Evolutionary conservation across 176 grass and related monocot species (phyloP).

Genomic region (Melocanna baccifera): DNA sequence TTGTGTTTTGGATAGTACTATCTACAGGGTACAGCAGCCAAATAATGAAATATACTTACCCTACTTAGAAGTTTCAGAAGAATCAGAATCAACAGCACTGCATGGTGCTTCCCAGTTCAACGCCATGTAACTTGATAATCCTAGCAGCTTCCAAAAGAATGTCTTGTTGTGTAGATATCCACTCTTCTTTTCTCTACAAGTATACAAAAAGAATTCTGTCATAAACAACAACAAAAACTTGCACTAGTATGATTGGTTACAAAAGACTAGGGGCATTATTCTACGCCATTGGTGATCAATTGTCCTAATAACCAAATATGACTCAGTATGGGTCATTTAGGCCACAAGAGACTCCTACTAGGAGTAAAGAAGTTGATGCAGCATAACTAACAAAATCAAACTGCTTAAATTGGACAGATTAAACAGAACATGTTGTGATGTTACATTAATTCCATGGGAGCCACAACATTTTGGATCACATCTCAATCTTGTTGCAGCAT

Average conservation of each 20-base stretch:
- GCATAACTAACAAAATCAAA: neutral
- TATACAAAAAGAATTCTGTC: slow-evolving; percentile 17
- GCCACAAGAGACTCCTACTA: neutral
- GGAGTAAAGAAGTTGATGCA: slow-evolving; percentile 1
- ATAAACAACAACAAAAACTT: slow-evolving; percentile 11
- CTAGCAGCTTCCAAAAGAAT: slow-evolving; percentile 71
- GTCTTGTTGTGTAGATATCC: slow-evolving; percentile 60
- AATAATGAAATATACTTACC: slow-evolving; percentile 29
- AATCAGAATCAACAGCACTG: slow-evolving; percentile 36
- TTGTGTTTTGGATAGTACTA: slow-evolving; percentile 8
- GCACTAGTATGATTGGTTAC: neutral
- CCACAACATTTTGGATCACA: neutral
- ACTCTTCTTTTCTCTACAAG: slow-evolving; percentile 68
- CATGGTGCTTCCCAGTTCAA: slow-evolving; percentile 59
- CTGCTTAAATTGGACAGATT: slow-evolving; percentile 6
- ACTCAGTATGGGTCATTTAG: neutral
- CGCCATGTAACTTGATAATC: slow-evolving; percentile 68
- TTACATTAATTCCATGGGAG: neutral
- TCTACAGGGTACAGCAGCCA: neutral
- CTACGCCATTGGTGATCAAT: neutral
- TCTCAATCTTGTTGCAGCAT: neutral
- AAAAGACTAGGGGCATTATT: neutral
- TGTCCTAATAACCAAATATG: neutral
- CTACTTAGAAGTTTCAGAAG: slow-evolving; percentile 8
- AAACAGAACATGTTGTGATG: neutral